phyloP scores from a whole-genome alignment of 208 protist species.

The Wallacemonas sp. region DNA sequence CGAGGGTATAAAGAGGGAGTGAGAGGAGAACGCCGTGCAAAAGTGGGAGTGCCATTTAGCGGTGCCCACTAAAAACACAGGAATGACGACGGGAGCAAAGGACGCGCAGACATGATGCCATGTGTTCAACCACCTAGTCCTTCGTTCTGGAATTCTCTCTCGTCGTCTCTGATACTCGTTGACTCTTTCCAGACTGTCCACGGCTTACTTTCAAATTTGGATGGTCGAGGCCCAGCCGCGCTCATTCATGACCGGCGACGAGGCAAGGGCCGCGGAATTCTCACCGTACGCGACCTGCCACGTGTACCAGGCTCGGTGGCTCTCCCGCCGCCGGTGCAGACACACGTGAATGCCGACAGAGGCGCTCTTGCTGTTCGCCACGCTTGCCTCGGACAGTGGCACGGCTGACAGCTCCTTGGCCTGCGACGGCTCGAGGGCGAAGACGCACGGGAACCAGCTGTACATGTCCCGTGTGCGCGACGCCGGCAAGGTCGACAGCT shows the following conservation, averaged over 20 bases:
- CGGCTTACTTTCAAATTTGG: conserved; percentile 15
- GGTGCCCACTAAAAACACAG: too few species aligned
- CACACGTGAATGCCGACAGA: conserved; percentile 32
- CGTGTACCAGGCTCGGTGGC: conserved; percentile 71
- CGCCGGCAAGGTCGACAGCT: background rate
- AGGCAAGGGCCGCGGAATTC: conserved; percentile 2
- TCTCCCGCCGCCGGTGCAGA: conserved; percentile 40
- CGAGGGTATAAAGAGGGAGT: background rate
- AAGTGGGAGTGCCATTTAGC: too few species aligned
- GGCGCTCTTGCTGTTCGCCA: conserved; percentile 16
- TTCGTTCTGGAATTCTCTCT: too few species aligned
- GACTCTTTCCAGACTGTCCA: background rate
- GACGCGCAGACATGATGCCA: too few species aligned
- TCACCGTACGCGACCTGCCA: conserved; percentile 35
- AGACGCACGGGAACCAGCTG: conserved; percentile 89
- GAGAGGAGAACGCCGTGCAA: too few species aligned
- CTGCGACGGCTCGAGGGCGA: conserved; percentile 54
- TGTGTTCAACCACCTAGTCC: too few species aligned
- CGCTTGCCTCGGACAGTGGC: background rate
- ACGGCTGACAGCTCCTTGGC: conserved; percentile 3
- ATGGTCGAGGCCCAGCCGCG: conserved; percentile 72
- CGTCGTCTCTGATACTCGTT: too few species aligned
- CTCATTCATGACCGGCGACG: conserved; percentile 46
- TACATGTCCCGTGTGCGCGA: conserved; percentile 67
- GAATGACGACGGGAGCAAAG: too few species aligned